Percentiles rank a stretch among this genome's conserved stretches.
Conservation (phyloP, 2,329 filamentous ascomycete genomes). For the Aspergillus pseudoterreus region DNA sequence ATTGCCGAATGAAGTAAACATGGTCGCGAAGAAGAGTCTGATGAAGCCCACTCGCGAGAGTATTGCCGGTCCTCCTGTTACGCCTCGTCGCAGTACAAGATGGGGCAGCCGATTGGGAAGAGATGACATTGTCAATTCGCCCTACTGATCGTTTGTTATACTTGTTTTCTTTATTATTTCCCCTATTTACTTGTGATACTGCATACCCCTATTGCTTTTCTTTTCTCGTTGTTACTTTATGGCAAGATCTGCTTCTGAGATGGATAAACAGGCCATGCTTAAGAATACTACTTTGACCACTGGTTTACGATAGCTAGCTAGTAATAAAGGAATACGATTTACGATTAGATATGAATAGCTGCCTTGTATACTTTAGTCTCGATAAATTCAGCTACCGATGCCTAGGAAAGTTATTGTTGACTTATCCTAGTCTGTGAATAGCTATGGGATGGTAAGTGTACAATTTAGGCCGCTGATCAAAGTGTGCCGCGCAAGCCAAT, state of each 20-base stretch:
- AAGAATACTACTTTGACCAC: background rate
- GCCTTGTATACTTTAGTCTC: too few relatives aligned
- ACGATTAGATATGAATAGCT: background rate
- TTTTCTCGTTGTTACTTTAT: conserved; percentile 3
- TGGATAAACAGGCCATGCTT: conserved; percentile 1
- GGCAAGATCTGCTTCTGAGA: conserved; percentile 1
- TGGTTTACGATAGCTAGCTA: conserved; percentile 2
- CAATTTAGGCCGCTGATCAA: too few relatives aligned
- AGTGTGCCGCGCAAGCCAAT: too few relatives aligned
- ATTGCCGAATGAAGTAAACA: conserved; percentile 94
- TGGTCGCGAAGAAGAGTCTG: conserved; percentile 83
- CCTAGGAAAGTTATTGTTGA: too few relatives aligned
- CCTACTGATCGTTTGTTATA: conserved; percentile 45
- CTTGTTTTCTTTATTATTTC: conserved; percentile 10
- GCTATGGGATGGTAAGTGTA: too few relatives aligned
- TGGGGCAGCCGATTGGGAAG: conserved; percentile 55
- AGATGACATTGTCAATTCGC: conserved; percentile 79
- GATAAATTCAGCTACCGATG: too few relatives aligned
- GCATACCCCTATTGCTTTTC: conserved; percentile 24
- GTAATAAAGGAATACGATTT: conserved; percentile 11
- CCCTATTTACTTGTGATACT: conserved; percentile 14
- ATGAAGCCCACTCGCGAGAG: conserved; percentile 89
- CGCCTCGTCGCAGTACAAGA: conserved; percentile 39
- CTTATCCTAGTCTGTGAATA: too few relatives aligned
- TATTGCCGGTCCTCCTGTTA: conserved; percentile 62